phyloP scores from a whole-genome alignment of 495 filamentous ascomycete species.

The Penicillium longicatenatum region DNA sequence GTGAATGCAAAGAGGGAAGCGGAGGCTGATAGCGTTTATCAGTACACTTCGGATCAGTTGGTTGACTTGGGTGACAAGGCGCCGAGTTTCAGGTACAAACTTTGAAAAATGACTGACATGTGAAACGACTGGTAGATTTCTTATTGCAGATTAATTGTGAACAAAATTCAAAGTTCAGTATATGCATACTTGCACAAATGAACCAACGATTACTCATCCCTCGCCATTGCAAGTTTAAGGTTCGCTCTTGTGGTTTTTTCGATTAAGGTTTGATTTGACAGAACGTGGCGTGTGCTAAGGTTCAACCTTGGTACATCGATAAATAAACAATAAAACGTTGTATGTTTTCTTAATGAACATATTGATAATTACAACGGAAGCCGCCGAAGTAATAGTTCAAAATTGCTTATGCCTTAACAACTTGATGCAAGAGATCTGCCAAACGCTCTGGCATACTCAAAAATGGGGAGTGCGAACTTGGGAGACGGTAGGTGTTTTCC shows the following conservation, averaged over 20 bases:
- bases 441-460: slow-evolving; percentile 29
- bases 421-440: slow-evolving; percentile 12
- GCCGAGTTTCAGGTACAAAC: slow-evolving; percentile 13
- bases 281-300: too few relatives aligned
- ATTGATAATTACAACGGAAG: not conserved
- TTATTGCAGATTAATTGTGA: not conserved
- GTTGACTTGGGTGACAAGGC: slow-evolving; percentile 13
- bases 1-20: slow-evolving; percentile 9
- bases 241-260: too few relatives aligned
- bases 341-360: not conserved
- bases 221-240: too few relatives aligned
- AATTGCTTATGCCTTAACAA: not conserved
- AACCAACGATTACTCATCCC: too few relatives aligned
- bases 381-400: not conserved
- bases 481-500: slow-evolving; percentile 22
- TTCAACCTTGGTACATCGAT: too few relatives aligned
- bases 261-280: too few relatives aligned
- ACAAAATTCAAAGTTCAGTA: too few relatives aligned
- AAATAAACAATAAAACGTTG: too few relatives aligned
- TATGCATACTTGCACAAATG: too few relatives aligned
- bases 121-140: not conserved
- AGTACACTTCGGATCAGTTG: slow-evolving; percentile 10
- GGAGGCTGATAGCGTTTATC: slow-evolving; percentile 8
- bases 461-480: slow-evolving; percentile 34
- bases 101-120: not conserved